Evolutionary conservation across 768 basidiomycete genomes (phyloP), one percentile per base, ranked within the genome.

Genomic region (Trametes cingulata): DNA sequence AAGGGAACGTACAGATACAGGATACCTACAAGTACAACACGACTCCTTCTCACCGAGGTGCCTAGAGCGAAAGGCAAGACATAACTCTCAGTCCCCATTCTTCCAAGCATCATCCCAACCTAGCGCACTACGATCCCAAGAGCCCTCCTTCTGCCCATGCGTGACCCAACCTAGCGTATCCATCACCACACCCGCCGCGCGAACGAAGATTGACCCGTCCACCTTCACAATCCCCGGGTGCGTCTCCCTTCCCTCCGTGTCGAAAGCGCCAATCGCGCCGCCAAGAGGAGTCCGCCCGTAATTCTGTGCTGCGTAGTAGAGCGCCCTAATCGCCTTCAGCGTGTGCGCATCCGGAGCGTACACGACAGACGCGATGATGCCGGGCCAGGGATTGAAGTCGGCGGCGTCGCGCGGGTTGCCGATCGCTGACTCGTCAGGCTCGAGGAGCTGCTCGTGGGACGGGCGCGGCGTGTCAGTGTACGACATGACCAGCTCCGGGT

Each of bases 51-150:
- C 29, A 10, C 6, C 29, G 29, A 10, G 6, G 29, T 33, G 29
- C 29, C 29, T 10, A 33, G 29, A 33, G 29, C 4, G 6, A 33
- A 33, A 5, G 29, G 29, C 29, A 33, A 10, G 29, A 33, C 29
- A 33, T 49, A 5, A 15, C 37, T 1, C 10, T 49, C n/a, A 56
- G n/a, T 78, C 73, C 20, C 66, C 68, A 27, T 67, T 56, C 45
- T 76, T 76, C 85, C 85, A 86, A 12, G 84, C 82, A 9, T 78
- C 83, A 57, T 85, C 82, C 83, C 84, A 86, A 0, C 84, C 85
- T 40, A 85, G 71, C 3, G 77, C 84, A 68, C 80, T 83, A 27
- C 77, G 60, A 69, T 86, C 85, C 86, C 86, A 86, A 1, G 66
- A 41, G 17, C 80, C 78, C 40, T 72, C 76, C 41, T 71, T 60